Evolutionary conservation across 495 filamentous ascomycete species (phyloP), one percentile per base, ranked within the genome.

Genomic region (Evernia prunastri): DNA sequence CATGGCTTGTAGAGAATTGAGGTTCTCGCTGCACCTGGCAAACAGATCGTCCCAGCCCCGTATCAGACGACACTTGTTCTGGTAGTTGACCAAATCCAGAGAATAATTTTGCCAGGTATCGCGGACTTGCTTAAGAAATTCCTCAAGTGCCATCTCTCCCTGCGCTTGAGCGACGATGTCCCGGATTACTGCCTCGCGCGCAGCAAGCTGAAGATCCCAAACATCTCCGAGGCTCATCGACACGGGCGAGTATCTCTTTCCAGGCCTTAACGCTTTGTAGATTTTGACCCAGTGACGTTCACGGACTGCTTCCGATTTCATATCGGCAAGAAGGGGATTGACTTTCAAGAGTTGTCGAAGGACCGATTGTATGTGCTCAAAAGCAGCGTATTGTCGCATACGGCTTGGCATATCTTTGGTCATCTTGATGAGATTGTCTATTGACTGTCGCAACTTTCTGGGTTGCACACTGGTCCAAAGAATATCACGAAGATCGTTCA

Each of bases 321-420:
- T 82, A 63, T 99, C 94, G 4, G 86, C 80, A 8, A 99, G 79
- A 31, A 97, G 79, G 20, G 86, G 79, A 70, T 97, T 99, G 66
- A 92, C 89, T 73, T 96, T 97, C 68, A 96, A 79, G 29, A 92
- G 79, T 68, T 90, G 84, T 12, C 91, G 89, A n/a, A 97, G 82
- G 33, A 93, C 87, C 64, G 86, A 89, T 70, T 99, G 94, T 39
- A 97, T 89, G 69, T 99, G 92, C 74, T 97, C 94, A 73, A 99
- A 99, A 17, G 94, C 95, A 66, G 94, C 94, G 74, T 99, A 99
- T 70, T 99, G 94, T 56, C 94, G 86, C 95, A 97, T 99, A 53
- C 94, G 86, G 74, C 90, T 96, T 0, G 94, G 94, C 94, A 99
- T 99, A 64, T 97, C 92, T 78, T 96, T 99, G 56, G 92, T 96